Base-by-base conservation (phyloP, 2,329 filamentous ascomycete species). In the Keithomyces neogunnii region DNA sequence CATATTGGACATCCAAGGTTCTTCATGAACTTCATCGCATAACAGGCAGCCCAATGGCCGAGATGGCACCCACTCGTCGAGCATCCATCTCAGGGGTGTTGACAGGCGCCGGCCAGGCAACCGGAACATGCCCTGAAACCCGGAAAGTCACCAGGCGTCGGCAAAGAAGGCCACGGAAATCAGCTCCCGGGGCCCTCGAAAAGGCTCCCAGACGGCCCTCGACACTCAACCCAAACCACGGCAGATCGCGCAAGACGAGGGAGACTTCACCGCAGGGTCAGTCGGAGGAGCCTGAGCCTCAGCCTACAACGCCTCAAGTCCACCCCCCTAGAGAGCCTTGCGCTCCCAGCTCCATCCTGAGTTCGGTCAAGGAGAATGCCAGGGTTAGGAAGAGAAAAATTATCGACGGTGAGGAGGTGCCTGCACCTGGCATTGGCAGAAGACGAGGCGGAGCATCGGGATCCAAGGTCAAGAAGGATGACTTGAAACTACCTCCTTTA, bases 351-450 rank as follows among this genome's bases (percentile, higher is more conserved):
- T 78, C 77, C 3, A 80, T 80, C n/a, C 62, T 73, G 3, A 68
- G 71, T 7, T 73, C 75, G 1, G 76, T 80, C 52, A 80, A 80
- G 59, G 65, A 66, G 8, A 72, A 75, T 39, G 70, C 69, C 5
- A 69, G 74, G 28, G 65, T 69, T 39, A 68, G 75, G 53, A 77
- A 74, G 59, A 69, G 70, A 11, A 77, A 76, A 58, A 68, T 63
- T 56, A 70, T 75, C 49, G 63, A 71, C 29, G 73, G 72, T 7
- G 69, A 66, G 40, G 65, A 67, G 49, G 60, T 66, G 33, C 53
- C 52, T 2, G 53, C 53, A 7, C 57, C 57, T 3, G 46, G 43
- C 3, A 51, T 52, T 29, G 51, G 56, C 11, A 53, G 53, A 45
- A 53, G 52, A 40, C 57, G 55, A 9, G 50, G 51, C 28, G 28